phyloP scores from a whole-genome alignment of 805 yeast genomes.

The Teunomyces cretensis region DNA sequence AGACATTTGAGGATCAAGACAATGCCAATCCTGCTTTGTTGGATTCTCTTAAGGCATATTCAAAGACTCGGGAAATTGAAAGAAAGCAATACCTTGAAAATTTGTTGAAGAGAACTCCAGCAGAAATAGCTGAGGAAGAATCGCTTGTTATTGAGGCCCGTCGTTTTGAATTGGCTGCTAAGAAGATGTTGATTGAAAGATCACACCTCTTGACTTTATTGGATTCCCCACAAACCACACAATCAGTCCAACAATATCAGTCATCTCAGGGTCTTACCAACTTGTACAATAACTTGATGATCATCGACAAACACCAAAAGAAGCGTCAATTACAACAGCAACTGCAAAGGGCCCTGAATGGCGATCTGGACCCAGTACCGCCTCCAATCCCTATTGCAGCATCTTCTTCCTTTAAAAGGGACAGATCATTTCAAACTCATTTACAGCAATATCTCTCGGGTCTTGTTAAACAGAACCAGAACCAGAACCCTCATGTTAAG shows the following conservation, averaged over 20 bases:
- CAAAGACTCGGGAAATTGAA: conserved; percentile 69
- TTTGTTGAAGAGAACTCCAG: conserved; percentile 80
- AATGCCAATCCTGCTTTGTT: conserved; percentile 47
- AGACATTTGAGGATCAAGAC: conserved; percentile 41
- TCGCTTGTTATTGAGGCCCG: conserved; percentile 90
- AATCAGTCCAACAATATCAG: conserved; percentile 70
- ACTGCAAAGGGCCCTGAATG: conserved; percentile 12
- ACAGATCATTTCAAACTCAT: conserved; percentile 44
- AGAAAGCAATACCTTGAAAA: conserved; percentile 80
- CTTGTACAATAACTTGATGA: conserved; percentile 75
- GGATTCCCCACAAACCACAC: conserved; percentile 83
- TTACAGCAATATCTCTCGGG: conserved; percentile 43
- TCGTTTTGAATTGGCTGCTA: conserved; percentile 88
- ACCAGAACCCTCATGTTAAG: conserved; percentile 22
- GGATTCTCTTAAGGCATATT: conserved; percentile 61
- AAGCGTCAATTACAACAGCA: conserved; percentile 48
- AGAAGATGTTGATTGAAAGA: conserved; percentile 81
- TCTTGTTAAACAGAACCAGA: conserved; percentile 33
- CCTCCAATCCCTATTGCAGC: conserved; percentile 60
- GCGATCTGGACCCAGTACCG: conserved; percentile 48
- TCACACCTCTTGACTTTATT: conserved; percentile 72
- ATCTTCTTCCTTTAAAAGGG: conserved; percentile 46
- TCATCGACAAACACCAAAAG: conserved; percentile 60
- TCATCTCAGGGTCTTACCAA: conserved; percentile 89
- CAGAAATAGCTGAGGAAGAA: conserved; percentile 97